Percentiles rank a stretch among this genome's conserved stretches.
phyloP scores from a whole-genome alignment of 2,329 filamentous ascomycete species.

The Talaromyces marneffei region DNA sequence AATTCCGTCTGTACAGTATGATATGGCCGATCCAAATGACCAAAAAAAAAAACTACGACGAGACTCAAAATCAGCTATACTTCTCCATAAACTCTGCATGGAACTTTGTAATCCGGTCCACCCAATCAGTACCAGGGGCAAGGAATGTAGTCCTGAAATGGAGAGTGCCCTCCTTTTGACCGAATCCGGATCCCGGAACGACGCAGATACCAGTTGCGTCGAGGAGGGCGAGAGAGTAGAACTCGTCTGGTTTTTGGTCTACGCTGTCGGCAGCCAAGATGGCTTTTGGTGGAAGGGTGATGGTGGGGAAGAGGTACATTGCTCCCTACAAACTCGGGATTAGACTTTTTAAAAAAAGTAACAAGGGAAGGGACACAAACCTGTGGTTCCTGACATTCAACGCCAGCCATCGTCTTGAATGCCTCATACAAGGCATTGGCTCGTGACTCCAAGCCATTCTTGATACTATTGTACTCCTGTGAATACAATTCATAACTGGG shows the following conservation, averaged over 20 bases:
- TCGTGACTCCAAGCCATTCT: constrained; percentile 68
- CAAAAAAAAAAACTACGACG: too few relatives aligned
- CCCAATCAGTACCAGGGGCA: constrained; percentile 93
- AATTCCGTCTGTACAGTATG: neutral
- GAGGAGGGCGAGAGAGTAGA: constrained; percentile 85
- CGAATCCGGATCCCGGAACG: constrained; percentile 87
- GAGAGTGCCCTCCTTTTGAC: constrained; percentile 81
- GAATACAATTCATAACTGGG: constrained; percentile 79
- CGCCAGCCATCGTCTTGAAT: constrained; percentile 92
- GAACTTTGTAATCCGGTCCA: constrained; percentile 79
- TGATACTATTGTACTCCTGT: constrained; percentile 79
- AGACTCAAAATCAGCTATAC: constrained; percentile 48
- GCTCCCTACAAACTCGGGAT: constrained; percentile 55
- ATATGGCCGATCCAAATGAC: neutral
- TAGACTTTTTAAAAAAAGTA: neutral
- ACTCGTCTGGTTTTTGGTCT: constrained; percentile 75
- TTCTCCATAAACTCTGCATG: constrained; percentile 86
- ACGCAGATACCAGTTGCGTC: constrained; percentile 94
- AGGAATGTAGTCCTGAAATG: constrained; percentile 98
- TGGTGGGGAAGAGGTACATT: constrained; percentile 99
- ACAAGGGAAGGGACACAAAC: constrained; percentile 34
- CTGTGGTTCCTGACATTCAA: constrained; percentile 77
- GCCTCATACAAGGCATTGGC: constrained; percentile 82
- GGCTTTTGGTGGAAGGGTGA: constrained; percentile 71
- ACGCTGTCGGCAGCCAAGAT: constrained; percentile 68